Evolutionary conservation across 345 rosid species (phyloP).

Genomic region (Camelina sativa): DNA sequence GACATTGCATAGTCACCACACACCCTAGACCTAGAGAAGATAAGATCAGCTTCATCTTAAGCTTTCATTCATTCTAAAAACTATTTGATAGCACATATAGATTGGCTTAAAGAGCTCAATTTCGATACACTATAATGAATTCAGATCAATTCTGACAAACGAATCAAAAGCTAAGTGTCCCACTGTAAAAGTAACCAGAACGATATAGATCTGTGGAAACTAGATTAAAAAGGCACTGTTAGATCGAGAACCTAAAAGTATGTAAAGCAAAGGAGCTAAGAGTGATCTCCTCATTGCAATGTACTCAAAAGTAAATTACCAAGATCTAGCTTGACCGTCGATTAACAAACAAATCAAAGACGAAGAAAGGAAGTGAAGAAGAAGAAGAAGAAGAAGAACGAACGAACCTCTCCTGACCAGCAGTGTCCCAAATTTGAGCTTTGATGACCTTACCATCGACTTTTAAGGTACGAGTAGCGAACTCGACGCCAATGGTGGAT

Average conservation of each 20-base stretch:
- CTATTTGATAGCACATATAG: neutral
- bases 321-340: conserved; percentile 32
- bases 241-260: conserved; percentile 6
- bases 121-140: conserved; percentile 3
- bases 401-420: conserved; percentile 59
- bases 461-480: conserved; percentile 63
- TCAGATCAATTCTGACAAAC: conserved; percentile 3
- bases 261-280: conserved; percentile 16
- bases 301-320: neutral
- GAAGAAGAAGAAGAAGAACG: conserved; percentile 15
- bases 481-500: conserved; percentile 82
- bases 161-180: conserved; percentile 22
- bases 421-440: conserved; percentile 87
- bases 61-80: neutral
- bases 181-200: neutral
- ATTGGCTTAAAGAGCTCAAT: conserved; percentile 7
- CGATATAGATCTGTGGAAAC: conserved; percentile 35
- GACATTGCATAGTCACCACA: conserved; percentile 3
- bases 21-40: neutral
- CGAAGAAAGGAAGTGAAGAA: conserved; percentile 10
- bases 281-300: conserved; percentile 21
- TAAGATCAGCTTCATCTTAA: neutral
- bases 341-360: conserved; percentile 7
- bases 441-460: conserved; percentile 69
- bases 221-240: neutral